Conservation (phyloP, 768 basidiomycete species). For the Boletus insuetus region DNA sequence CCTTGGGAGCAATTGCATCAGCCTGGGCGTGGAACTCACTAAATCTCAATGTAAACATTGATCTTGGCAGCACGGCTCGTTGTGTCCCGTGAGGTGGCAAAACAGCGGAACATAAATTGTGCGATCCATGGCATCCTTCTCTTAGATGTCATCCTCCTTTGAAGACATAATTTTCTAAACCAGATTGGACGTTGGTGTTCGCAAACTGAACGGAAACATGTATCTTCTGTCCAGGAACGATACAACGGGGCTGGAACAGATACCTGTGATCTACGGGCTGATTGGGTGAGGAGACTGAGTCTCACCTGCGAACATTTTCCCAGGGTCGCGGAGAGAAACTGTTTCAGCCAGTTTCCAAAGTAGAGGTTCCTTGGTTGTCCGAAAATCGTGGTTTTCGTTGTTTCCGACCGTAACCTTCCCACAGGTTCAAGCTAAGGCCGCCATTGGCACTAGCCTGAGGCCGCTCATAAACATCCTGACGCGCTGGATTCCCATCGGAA, state of each 20-base stretch:
- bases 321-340: not conserved
- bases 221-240: slow-evolving; percentile 5
- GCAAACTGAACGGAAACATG: slow-evolving; percentile 2
- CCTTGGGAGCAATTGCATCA: not conserved
- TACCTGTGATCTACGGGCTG: not conserved
- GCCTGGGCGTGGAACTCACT: not conserved
- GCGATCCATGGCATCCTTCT: not conserved
- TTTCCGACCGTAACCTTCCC: no score
- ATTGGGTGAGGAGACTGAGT: not conserved
- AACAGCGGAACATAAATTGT: slow-evolving; percentile 1
- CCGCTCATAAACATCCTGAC: no score
- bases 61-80: not conserved
- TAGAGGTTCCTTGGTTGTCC: not conserved
- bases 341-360: not conserved
- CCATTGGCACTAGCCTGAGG: no score
- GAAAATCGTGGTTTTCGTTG: not conserved
- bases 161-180: not conserved
- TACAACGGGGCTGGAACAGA: slow-evolving; percentile 1
- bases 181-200: slow-evolving; percentile 3
- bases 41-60: slow-evolving; percentile 3
- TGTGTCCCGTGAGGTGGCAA: not conserved
- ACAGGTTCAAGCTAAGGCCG: no score
- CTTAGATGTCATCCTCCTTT: not conserved
- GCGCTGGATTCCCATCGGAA: no score
- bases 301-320: slow-evolving; percentile 1